Percentiles rank a stretch among this genome's conserved stretches.
phyloP scores from a whole-genome alignment of 306 rosid species.

The barrel medic (Medicago truncatula) region DNA sequence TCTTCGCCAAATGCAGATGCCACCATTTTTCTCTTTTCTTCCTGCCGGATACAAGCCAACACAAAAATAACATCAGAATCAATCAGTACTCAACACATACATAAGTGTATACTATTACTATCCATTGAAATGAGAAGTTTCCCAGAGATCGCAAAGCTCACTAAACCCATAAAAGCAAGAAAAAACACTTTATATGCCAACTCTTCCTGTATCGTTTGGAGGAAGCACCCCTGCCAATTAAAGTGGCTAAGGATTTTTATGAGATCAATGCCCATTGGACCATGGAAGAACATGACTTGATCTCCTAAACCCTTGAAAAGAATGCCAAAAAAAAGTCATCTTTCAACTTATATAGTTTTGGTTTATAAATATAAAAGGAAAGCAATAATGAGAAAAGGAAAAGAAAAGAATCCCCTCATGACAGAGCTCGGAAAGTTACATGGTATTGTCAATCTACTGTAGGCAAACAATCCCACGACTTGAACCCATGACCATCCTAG shows the following conservation, averaged over 20 bases:
- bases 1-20: conserved; percentile 99
- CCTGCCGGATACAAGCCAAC: conserved; percentile 61
- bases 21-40: conserved; percentile 94
- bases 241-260: conserved; percentile 19
- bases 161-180: background rate
- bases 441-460: background rate
- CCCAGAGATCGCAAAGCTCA: conserved; percentile 5
- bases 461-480: background rate
- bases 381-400: no score
- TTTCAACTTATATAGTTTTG: no score
- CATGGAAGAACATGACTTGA: background rate
- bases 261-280: conserved; percentile 10
- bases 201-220: conserved; percentile 13
- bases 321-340: no score
- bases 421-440: no score
- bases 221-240: conserved; percentile 7
- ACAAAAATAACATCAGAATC: conserved; percentile 36
- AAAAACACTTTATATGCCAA: background rate
- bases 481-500: background rate
- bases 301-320: no score
- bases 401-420: no score
- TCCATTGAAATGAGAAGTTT: background rate
- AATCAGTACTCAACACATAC: background rate
- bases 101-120: background rate
- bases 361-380: no score